Base-by-base conservation (phyloP, 2,329 filamentous ascomycete genomes). In the Elsinoe ampelina region DNA sequence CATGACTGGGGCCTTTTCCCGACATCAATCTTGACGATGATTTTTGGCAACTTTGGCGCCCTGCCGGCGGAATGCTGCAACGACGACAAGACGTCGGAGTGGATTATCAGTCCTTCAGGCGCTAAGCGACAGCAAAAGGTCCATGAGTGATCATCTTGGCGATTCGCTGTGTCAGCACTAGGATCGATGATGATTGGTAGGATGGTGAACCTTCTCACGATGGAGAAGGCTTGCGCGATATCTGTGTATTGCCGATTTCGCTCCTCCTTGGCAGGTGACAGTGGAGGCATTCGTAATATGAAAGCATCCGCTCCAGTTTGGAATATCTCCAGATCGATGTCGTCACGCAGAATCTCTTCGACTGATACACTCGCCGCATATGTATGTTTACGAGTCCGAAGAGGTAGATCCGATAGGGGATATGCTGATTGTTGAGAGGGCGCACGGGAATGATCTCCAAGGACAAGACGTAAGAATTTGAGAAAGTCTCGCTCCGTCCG, bases 281-380 rank as follows among this genome's bases (percentile, higher is more conserved):
- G 12, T 13, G 32, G 10, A 11, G 55, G 30, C 26, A 48, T 43
- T 11, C 48, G 54, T 3, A 87, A 71, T 63, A 87, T 83, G 32
- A 87, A 79, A 5, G 83, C 84, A 67, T 88, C 85, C 2, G 78
- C 80, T 3, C 82, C 84, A n/a, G 78, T 78, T 58, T 86, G 83
- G 17, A 85, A 69, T 22, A 82, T 79, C 61, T 86, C 82, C 10
- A 87, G 77, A 58, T 87, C 80, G 17, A 84, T 63, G 1, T 77
- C 70, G 10, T 73, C 72, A 1, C 75, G 68, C 1, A 84, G 64
- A 2, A 89, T 68, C 13, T 78, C 76, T 0, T 80, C 80, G 1
- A 86, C 68, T 2, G 80, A 76, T 1, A 88, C 73, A 2, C 81
- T 81, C 0, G 86, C 73, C 4, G 85, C 83, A 63, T 85, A 86